A percentile compares a stretch with the other conserved stretches of the same genome.
Evolutionary conservation across 2,329 filamentous ascomycete genomes (phyloP).

Genomic region (Trichoderma sp.): DNA sequence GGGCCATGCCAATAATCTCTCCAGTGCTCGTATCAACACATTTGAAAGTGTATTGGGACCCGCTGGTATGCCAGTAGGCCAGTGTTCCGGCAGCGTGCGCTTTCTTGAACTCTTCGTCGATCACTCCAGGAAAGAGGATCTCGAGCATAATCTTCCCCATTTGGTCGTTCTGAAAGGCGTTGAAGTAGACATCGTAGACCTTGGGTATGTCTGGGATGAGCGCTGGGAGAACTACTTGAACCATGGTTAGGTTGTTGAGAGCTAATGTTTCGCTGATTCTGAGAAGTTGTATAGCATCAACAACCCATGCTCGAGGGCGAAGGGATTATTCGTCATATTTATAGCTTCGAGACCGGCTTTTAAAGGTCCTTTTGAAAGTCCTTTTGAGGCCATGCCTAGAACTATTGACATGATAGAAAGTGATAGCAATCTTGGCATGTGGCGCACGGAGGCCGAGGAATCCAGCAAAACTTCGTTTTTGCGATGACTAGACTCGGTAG

Average conservation of each 20-base stretch:
- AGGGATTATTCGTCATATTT: background rate
- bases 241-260: conserved; percentile 30
- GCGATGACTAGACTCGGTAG: background rate
- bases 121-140: conserved; percentile 41
- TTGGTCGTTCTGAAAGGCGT: conserved; percentile 40
- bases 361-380: background rate
- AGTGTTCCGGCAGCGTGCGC: conserved; percentile 43
- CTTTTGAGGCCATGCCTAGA: background rate
- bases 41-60: conserved; percentile 47
- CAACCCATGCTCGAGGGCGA: background rate
- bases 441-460: background rate
- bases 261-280: background rate
- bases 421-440: background rate
- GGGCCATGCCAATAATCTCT: conserved; percentile 46
- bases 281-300: background rate
- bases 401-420: background rate
- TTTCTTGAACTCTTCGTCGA: conserved; percentile 41
- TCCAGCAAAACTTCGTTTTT: background rate
- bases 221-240: conserved; percentile 44
- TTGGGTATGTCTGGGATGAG: conserved; percentile 45
- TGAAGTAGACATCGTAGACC: conserved; percentile 48
- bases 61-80: conserved; percentile 39
- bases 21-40: conserved; percentile 44
- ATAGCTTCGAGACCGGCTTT: background rate
- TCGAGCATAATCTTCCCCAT: conserved; percentile 42